Base-by-base conservation (phyloP, 2,329 filamentous ascomycete genomes). In the Endocalyx cinctus region DNA sequence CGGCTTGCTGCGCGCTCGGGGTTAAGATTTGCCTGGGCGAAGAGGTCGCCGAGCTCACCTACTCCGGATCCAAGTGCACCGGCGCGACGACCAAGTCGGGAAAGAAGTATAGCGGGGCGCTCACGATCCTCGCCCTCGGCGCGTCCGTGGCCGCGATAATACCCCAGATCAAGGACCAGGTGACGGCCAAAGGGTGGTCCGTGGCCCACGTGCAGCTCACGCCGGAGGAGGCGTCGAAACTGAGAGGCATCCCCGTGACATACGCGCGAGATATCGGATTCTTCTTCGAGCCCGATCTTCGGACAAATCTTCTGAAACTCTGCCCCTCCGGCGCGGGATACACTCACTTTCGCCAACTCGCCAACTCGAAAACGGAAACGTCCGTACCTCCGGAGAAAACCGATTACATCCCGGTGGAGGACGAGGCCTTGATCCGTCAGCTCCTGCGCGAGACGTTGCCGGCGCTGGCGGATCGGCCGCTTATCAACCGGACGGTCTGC, bases 231-330 rank as follows among this genome's bases (percentile, higher is more conserved):
- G 66, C 70, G 0, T 63, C 67, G 3, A 57, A 56, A 5, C 65
- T 82, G 1, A 66, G 69, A 2, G 72, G 72, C 3, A 74, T 82
- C 10, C 77, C 78, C 0, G 72, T 79, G 1, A 77, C 71, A 1
- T 77, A 79, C 33, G 70, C 71, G 2, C 67, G 77, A 2, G 77
- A 82, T 39, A 57, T 81, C 0, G 77, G 77, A 0, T 82, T 82
- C 60, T 76, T 79, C 56, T 82, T 82, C 37, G 78, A 82, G 51
- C 77, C 78, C 0, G 77, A 82, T 42, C 69, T 65, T 0, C 62
- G 66, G 39, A 79, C 75, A 0, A 66, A 68, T 15, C 52, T 79
- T 5, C 55, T 82, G 27, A 82, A 82, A 55, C 47, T 82, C 8
- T 80, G 75, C 43, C 73, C 74, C 0, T 66, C 72, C 51, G 74